Evolutionary conservation across 257 asterid genomes (phyloP), one percentile per base, ranked within the genome.

Genomic region (Cynanchum wilfordii): DNA sequence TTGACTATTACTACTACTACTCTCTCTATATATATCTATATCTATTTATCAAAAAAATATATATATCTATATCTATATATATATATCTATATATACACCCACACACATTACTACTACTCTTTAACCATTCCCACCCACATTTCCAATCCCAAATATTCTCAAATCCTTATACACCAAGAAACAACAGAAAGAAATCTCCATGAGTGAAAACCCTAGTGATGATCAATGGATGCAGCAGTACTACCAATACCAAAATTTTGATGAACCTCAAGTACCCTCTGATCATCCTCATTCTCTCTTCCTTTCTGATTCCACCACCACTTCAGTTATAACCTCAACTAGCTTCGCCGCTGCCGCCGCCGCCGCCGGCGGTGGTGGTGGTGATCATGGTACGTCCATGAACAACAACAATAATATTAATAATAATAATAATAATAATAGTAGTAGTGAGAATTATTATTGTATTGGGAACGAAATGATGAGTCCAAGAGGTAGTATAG

Each of bases 401-500:
- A 42, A 42, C 47, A 42, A 38, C 44, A 38, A 42, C 11, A 42
- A 42, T 7, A 42, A 7, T 42, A n/a, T n/a, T n/a, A 42, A 42
- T 42, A 7, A 10, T 42, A 10, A 42, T 8, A 8, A 42, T 42
- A 33, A 33, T 2, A 7, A 42, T 42, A 7, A 2, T 42, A 10
- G 2, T 8, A 42, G 7, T 42, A 42, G 47, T 42, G 47, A 42
- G 51, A 74, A 66, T 24, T 78, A 84, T 7, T 74, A 5, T 13
- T 30, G 62, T 10, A 52, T 13, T 1, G 67, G 65, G 0, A 55
- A 40, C 30, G 64, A 0, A 54, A 29, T 38, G 81, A 70, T 64
- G 65, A 78, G 63, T 57, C 85, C 76, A 1, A 77, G 22, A 57
- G 67, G 52, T 10, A 64, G 69, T 12, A 40, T 77, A 9, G 85